These are phyloP conservation scores for Pneumocystis carinii DNA, from an alignment of 1,139 yeast genomes.

Conservation along the genomic window DNA sequence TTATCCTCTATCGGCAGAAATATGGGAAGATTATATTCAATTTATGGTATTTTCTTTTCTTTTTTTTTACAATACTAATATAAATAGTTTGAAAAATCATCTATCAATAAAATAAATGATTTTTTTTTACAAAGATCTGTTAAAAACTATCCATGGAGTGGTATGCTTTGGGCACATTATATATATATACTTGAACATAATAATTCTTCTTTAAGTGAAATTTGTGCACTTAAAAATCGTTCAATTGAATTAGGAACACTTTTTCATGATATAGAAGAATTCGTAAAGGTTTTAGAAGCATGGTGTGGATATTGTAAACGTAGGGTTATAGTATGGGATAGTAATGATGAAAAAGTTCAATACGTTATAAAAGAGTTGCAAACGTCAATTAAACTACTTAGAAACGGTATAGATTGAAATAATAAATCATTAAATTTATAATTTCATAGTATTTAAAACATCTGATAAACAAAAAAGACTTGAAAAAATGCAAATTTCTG, in stretches of 20 bases:
- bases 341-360: constrained; percentile 11
- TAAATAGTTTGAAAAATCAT: constrained; percentile 10
- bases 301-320: constrained; percentile 20
- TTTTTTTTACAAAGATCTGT: constrained; percentile 17
- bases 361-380: constrained; percentile 15
- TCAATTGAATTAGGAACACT: constrained; percentile 11
- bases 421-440: neutral
- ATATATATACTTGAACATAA: constrained; percentile 15
- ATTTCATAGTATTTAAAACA: neutral
- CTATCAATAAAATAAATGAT: constrained; percentile 4
- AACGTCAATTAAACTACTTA: neutral
- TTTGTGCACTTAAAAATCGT: constrained; percentile 3
- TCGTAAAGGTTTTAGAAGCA: constrained; percentile 29
- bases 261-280: constrained; percentile 20
- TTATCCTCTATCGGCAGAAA: constrained; percentile 15
- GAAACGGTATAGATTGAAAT: neutral
- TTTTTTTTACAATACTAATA: neutral
- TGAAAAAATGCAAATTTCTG: constrained; percentile 3
- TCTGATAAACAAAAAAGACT: neutral
- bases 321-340: constrained; percentile 10
- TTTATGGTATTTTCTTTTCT: constrained; percentile 9
- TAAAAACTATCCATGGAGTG: constrained; percentile 19
- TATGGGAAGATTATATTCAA: constrained; percentile 23
- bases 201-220: constrained; percentile 10
- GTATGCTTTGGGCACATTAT: constrained; percentile 19